Evolutionary conservation across 495 filamentous ascomycete genomes (phyloP), one percentile per base, ranked within the genome.

Genomic region (Penicillium tannophilum): DNA sequence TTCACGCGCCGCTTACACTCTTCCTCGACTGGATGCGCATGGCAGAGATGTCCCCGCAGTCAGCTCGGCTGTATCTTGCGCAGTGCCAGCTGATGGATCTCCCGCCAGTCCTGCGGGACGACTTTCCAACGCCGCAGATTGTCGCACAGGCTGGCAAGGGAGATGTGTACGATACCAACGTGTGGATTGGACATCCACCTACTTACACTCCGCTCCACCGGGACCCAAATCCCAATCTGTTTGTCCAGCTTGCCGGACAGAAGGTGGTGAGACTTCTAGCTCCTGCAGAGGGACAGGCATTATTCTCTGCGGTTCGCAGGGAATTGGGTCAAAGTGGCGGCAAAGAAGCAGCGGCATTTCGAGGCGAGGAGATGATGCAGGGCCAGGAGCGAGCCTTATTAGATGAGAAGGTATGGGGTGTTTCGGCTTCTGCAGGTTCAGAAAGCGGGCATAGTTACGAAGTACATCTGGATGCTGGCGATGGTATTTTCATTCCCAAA

Each of bases 171-270:
- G 84, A 85, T 62, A 85, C 87, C 12, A 93, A 88, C 66, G 72
- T 98, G 24, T 98, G 94, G 94, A 80, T 98, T 6, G 94, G 94
- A 10, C 74, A 88, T 5, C 83, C 91, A 33, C 89, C 90, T 2
- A 97, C 93, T 0, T 89, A 88, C 65, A 98, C 94, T 0, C 91
- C 94, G 7, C 80, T 95, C 10, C 94, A 98, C 73, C 81, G 87
- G 20, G 94, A 98, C 66, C 94, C 94, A 0, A 98, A 98, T 63
- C 91, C 91, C 8, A 98, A 98, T 67, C 66, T 97, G 0, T 96
- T 98, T 70, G 84, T 90, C 39, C 94, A 98, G 71, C 70, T 98
- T 17, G 83, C 84, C 6, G 86, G 92, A 4, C 70, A 64, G 60
- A 98, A 98, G 67, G 68, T 75, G 1, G 81, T 96, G 43, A 76